Base-by-base conservation (phyloP, 2,329 filamentous ascomycete genomes). In the Blastomyces gilchristii region DNA sequence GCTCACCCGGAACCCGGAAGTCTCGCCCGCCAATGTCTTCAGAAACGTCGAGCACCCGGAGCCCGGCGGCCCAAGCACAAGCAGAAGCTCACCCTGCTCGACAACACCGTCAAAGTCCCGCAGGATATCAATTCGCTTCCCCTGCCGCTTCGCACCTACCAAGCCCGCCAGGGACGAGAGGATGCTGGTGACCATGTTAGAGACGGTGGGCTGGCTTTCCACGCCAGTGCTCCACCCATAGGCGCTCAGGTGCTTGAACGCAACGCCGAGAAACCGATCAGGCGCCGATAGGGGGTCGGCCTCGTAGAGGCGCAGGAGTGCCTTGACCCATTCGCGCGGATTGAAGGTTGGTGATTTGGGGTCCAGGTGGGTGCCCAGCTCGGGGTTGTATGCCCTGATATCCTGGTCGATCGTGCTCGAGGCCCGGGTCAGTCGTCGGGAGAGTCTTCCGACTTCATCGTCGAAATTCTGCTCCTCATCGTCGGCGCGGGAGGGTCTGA, bases 1-100 rank as follows among this genome's bases (percentile, higher is more conserved):
- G 18, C 45, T n/a, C 16, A 45, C 12, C 1, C n/a, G 14, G 43
- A 45, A 45, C 12, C 43, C 43, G 16, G 43, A 47, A 8, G 45
- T 47, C n/a, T 47, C 45, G 18, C 45, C 18, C 2, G 45, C 45
- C 45, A 95, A 84, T 0, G 89, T 90, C 79, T 96, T 96, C 64
- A 96, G 78, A 67, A 95, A 87, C 0, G 91, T 96, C 18, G 89
- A 91, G 74, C 91, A 96, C 54, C 77, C 77, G 56, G 75, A 75
- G 0, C 76, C 76, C 3, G 76, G 76, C 7, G 73, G 71, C 6
- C 76, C 77, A 22, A 79, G 71, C 7, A 71, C 70, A 9, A 69
- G 54, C 39, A 68, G 63, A 67, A 71, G 70, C 53, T 71, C 80
- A 25, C 85, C 86, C 45, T 47, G 18, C n/a, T 47, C 45, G 8